Evolutionary conservation across 768 basidiomycete species (phyloP).

Genomic region (Serendipita indica): DNA sequence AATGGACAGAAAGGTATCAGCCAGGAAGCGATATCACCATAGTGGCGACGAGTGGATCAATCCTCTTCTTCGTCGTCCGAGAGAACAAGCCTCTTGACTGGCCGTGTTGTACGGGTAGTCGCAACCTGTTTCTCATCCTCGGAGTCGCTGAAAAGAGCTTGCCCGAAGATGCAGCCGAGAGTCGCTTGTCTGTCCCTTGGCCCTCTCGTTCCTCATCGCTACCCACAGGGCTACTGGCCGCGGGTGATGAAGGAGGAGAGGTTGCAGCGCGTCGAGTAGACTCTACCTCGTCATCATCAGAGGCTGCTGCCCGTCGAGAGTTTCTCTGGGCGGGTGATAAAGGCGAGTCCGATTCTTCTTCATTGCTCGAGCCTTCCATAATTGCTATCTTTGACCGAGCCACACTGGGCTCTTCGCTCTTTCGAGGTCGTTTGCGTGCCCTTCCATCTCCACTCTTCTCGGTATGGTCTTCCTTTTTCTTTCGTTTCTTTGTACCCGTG

Average conservation of each 20-base stretch:
- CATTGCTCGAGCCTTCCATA: not conserved
- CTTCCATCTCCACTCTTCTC: conserved; percentile 30
- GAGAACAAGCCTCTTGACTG: not conserved
- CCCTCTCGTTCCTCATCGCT: not conserved
- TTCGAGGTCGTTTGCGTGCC: conserved; percentile 21
- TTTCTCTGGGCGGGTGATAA: too few species aligned
- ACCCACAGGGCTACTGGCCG: not conserved
- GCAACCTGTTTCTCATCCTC: not conserved
- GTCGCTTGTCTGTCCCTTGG: not conserved
- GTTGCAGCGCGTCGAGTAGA: not conserved
- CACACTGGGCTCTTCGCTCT: conserved; percentile 11
- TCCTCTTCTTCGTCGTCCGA: conserved; percentile 5
- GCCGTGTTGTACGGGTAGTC: not conserved
- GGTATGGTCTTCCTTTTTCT: conserved; percentile 29
- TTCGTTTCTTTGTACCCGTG: conserved; percentile 45
- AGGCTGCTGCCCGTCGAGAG: not conserved
- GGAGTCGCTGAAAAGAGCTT: not conserved
- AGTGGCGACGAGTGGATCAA: too few species aligned
- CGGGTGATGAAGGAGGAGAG: not conserved
- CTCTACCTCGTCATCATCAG: not conserved
- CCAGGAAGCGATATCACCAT: too few species aligned
- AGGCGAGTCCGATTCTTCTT: too few species aligned
- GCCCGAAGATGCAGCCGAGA: not conserved
- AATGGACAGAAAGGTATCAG: too few species aligned
- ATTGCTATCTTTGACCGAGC: not conserved